A percentile compares a stretch with the other conserved stretches of the same genome.
These are phyloP conservation scores for Fusarium sp. DNA, from an alignment of 2,329 filamentous ascomycete genomes.

Conservation along the genomic window DNA sequence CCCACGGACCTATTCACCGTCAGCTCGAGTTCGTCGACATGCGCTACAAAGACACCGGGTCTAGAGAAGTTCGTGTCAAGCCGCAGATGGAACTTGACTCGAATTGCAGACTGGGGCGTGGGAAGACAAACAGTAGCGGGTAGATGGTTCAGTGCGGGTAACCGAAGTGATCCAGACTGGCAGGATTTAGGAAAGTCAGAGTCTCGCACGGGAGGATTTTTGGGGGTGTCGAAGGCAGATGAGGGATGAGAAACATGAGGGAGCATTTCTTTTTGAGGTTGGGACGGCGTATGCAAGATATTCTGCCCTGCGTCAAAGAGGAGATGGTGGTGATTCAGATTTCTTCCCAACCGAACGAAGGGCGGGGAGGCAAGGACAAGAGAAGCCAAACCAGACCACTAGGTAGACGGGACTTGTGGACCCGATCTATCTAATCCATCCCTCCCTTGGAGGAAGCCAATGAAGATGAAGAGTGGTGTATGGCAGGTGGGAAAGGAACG, in stretches of 20 bases:
- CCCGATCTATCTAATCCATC: conserved; percentile 37
- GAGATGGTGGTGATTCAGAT: conserved; percentile 44
- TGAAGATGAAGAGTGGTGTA: conserved; percentile 13
- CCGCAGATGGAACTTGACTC: conserved; percentile 19
- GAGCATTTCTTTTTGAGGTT: conserved; percentile 51
- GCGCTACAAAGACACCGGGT: conserved; percentile 20
- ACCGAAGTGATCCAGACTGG: conserved; percentile 39
- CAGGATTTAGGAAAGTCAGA: conserved; percentile 46
- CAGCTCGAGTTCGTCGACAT: conserved; percentile 28
- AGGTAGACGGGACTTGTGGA: conserved; percentile 39
- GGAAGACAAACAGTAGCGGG: conserved; percentile 39
- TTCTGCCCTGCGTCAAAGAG: conserved; percentile 47
- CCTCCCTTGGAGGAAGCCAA: conserved; percentile 36
- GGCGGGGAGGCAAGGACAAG: conserved; percentile 39
- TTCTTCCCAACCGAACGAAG: conserved; percentile 26
- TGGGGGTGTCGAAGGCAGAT: conserved; percentile 40
- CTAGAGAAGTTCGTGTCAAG: conserved; percentile 17
- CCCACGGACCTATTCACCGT: conserved; percentile 37
- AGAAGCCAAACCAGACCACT: conserved; percentile 28
- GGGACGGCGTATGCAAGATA: conserved; percentile 49
- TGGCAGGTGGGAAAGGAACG: conserved; percentile 27
- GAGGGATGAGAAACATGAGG: conserved; percentile 44
- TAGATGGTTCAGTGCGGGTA: conserved; percentile 39
- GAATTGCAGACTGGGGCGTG: conserved; percentile 18
- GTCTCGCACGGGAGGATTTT: conserved; percentile 43